These are phyloP conservation scores for Podospora didyma DNA, from an alignment of 495 filamentous ascomycete genomes.

Conservation along the genomic window DNA sequence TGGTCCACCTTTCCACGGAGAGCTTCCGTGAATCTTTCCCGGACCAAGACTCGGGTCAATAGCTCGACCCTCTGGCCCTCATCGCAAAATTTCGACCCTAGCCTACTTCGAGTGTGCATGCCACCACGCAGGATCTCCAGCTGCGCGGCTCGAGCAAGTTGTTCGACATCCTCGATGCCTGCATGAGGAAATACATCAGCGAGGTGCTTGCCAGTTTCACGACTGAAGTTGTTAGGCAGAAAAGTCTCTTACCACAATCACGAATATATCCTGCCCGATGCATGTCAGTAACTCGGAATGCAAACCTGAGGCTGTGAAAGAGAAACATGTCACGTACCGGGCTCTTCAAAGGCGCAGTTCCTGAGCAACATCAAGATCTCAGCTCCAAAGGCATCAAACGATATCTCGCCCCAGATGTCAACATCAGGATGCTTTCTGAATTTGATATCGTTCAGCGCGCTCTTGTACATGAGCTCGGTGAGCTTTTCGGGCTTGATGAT, in stretches of 20 bases:
- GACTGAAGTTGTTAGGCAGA: too few relatives aligned
- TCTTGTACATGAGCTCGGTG: constrained; percentile 1
- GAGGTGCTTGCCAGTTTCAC: not conserved
- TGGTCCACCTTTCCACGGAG: not conserved
- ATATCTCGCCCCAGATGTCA: not conserved
- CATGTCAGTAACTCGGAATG: not conserved
- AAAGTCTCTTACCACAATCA: constrained; percentile 7
- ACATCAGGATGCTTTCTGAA: not conserved
- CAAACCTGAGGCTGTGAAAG: not conserved
- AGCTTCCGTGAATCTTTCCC: not conserved
- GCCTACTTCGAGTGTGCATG: not conserved
- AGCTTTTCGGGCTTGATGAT: constrained; percentile 1
- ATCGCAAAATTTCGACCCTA: not conserved
- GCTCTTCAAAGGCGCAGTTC: not conserved
- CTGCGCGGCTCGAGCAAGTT: not conserved
- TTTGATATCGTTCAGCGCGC: not conserved
- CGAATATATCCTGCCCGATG: constrained; percentile 3
- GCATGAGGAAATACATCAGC: not conserved
- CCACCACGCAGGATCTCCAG: not conserved
- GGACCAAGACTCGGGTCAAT: constrained; percentile 1
- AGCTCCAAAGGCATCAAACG: not conserved
- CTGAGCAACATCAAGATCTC: not conserved
- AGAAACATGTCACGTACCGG: not conserved
- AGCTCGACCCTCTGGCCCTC: constrained; percentile 7
- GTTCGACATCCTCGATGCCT: constrained; percentile 10